Conservation (phyloP, 192 early-diverging fungal genomes). For the Coemansia sp. region DNA sequence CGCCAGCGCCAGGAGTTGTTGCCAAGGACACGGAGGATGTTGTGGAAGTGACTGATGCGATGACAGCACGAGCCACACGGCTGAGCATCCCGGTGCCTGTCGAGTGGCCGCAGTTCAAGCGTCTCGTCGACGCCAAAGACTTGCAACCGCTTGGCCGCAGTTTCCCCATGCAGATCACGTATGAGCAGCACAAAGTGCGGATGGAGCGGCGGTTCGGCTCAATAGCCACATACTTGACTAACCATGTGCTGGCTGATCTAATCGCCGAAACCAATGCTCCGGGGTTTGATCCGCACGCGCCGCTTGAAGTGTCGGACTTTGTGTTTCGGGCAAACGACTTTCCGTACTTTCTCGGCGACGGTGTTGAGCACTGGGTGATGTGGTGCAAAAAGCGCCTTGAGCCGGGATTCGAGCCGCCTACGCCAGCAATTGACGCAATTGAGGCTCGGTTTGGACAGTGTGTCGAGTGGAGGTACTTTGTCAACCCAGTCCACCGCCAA, state of each 20-base stretch:
- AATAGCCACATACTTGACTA: conserved; percentile 32
- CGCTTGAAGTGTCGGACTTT: conserved; percentile 18
- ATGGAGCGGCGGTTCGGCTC: conserved; percentile 23
- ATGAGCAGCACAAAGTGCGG: conserved; percentile 18
- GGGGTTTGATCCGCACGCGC: conserved; percentile 10
- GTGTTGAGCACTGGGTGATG: conserved; percentile 51
- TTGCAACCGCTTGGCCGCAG: conserved; percentile 46
- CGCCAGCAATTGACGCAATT: conserved; percentile 22
- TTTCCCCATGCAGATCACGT: conserved; percentile 19
- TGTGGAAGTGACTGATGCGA: not conserved
- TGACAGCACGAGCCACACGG: conserved; percentile 10
- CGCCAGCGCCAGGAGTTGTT: conserved; percentile 10
- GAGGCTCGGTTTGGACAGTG: conserved; percentile 8
- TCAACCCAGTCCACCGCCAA: conserved; percentile 42
- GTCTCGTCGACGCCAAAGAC: conserved; percentile 23
- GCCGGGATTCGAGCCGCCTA: conserved; percentile 29
- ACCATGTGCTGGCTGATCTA: conserved; percentile 29
- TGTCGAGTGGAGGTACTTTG: conserved; percentile 43
- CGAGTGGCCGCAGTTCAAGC: conserved; percentile 31
- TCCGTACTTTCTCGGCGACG: conserved; percentile 31
- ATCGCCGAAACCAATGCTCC: conserved; percentile 6
- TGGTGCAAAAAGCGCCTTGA: conserved; percentile 39
- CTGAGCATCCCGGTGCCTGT: conserved; percentile 16
- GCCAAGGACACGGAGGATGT: not conserved
- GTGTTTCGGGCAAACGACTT: conserved; percentile 40